Conservation (phyloP, 768 basidiomycete species). For the Strobilomyces confusus region DNA sequence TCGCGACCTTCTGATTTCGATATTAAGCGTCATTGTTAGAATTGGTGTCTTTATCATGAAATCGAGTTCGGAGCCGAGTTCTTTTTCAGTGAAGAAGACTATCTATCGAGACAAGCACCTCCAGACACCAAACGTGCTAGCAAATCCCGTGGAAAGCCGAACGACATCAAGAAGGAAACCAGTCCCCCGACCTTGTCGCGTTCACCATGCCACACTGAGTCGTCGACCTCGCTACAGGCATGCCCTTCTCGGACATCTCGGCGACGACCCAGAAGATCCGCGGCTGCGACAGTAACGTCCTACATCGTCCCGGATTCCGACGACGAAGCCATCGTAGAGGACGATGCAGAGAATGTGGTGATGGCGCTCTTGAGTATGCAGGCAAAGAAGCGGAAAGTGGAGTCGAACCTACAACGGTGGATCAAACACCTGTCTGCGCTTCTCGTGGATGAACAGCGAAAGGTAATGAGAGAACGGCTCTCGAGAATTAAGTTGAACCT, state of each 20-base stretch:
- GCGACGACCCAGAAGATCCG: constrained; percentile 60
- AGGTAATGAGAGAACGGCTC: constrained; percentile 39
- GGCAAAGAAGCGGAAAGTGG: constrained; percentile 36
- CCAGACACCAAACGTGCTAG: constrained; percentile 22
- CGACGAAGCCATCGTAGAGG: constrained; percentile 52
- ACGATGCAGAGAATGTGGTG: constrained; percentile 34
- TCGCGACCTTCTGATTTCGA: background rate
- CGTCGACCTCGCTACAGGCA: constrained; percentile 10
- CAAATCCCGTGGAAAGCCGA: constrained; percentile 23
- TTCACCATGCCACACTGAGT: constrained; percentile 13
- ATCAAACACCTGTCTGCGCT: constrained; percentile 60
- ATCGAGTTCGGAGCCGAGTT: constrained; percentile 68
- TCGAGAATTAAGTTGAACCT: constrained; percentile 5
- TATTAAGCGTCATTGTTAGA: constrained; percentile 33
- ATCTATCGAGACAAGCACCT: constrained; percentile 38
- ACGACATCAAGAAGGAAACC: constrained; percentile 42
- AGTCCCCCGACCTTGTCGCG: constrained; percentile 31
- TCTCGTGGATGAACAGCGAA: constrained; percentile 63
- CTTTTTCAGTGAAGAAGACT: constrained; percentile 67
- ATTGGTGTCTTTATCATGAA: constrained; percentile 50
- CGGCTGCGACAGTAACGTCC: constrained; percentile 48
- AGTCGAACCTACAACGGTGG: constrained; percentile 58
- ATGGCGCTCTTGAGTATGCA: constrained; percentile 28
- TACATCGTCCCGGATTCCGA: constrained; percentile 70
- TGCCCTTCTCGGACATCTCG: constrained; percentile 27